A percentile compares a stretch with the other conserved stretches of the same genome.
Conservation (phyloP, 2,329 filamentous ascomycete genomes). For the Colletotrichum lentis region DNA sequence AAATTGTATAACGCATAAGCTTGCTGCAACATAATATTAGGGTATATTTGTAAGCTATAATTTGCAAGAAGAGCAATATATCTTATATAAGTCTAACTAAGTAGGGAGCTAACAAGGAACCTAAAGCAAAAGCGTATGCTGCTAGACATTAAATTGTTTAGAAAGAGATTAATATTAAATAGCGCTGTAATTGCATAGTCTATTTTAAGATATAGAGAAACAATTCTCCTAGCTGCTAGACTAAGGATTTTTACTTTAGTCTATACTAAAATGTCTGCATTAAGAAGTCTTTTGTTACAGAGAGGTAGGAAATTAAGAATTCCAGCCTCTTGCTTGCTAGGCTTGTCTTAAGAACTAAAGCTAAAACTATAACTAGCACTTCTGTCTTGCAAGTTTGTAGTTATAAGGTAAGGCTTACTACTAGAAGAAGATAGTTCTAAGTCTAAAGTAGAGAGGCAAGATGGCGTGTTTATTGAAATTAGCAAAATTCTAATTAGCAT, state of each 20-base stretch:
- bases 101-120: constrained; percentile 41
- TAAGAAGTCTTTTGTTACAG: constrained; percentile 21
- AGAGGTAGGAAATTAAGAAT: not conserved
- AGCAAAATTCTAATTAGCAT: constrained; percentile 4
- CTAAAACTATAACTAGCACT: not conserved
- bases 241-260: not conserved
- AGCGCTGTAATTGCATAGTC: constrained; percentile 46
- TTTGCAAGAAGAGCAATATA: not conserved
- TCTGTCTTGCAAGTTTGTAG: not conserved
- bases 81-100: constrained; percentile 29
- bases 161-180: constrained; percentile 43
- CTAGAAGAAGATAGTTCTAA: not conserved
- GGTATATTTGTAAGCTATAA: not conserved
- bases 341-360: not conserved
- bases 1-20: constrained; percentile 8
- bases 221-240: not conserved
- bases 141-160: constrained; percentile 42
- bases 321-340: not conserved
- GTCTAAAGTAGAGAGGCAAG: not conserved
- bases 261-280: constrained; percentile 11
- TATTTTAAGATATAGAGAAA: constrained; percentile 44
- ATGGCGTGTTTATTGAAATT: constrained; percentile 10
- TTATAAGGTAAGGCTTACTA: not conserved
- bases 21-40: constrained; percentile 14
- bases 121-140: constrained; percentile 43